Conservation (phyloP, 2,329 filamentous ascomycete species). For the Cordyceps cateniannulata region DNA sequence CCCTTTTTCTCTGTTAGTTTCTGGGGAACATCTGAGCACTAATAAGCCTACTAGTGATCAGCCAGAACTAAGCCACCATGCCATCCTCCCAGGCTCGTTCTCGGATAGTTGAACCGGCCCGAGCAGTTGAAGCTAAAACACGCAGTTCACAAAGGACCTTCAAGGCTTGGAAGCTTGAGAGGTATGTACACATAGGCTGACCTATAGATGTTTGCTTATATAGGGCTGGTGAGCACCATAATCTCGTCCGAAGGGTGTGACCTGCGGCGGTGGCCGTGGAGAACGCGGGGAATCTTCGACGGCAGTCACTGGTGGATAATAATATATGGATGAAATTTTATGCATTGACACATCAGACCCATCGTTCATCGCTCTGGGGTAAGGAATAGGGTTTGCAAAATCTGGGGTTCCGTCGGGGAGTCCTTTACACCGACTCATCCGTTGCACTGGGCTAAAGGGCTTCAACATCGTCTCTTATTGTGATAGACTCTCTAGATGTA, state of each 20-base stretch:
- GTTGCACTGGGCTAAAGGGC: background rate
- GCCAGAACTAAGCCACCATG: background rate
- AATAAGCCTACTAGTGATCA: background rate
- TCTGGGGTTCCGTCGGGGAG: slow-evolving; percentile 2
- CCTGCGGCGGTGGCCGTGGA: background rate
- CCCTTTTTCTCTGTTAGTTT: background rate
- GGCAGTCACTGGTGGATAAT: background rate
- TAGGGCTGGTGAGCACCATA: background rate
- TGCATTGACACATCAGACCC: background rate
- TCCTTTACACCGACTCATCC: background rate
- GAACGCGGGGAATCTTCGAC: background rate
- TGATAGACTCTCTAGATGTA: background rate
- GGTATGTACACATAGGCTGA: too few relatives aligned
- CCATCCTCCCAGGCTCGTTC: background rate
- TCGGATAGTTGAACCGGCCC: background rate
- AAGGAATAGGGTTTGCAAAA: background rate
- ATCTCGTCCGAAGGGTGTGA: too few relatives aligned
- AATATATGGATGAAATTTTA: background rate
- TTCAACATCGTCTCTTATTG: background rate
- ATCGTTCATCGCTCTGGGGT: background rate
- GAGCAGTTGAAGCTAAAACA: background rate
- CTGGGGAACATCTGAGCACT: background rate
- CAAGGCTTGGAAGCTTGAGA: background rate
- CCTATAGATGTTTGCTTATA: background rate
- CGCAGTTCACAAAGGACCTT: background rate